A percentile compares a stretch with the other conserved stretches of the same genome.
Conservation (phyloP, 805 yeast species). For the Candida maesae region DNA sequence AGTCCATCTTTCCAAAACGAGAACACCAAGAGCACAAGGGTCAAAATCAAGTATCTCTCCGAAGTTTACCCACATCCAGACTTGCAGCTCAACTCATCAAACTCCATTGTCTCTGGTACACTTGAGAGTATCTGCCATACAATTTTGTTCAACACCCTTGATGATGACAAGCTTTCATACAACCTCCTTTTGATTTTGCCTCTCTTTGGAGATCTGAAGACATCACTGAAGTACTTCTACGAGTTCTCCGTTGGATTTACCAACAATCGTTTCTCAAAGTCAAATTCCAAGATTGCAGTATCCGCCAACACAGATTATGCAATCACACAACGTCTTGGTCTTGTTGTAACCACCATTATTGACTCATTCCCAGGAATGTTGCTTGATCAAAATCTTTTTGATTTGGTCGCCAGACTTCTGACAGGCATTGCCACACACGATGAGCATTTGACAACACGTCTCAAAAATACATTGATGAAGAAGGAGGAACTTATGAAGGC, state of each 20-base stretch:
- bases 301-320: conserved; percentile 33
- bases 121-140: conserved; percentile 77
- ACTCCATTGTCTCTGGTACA: conserved; percentile 50
- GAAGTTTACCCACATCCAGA: conserved; percentile 61
- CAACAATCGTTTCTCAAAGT: conserved; percentile 6
- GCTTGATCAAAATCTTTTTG: conserved; percentile 57
- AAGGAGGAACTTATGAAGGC: conserved; percentile 45
- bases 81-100: conserved; percentile 44
- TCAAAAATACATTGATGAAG: conserved; percentile 49
- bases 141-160: conserved; percentile 50
- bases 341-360: conserved; percentile 52
- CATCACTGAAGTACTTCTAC: conserved; percentile 41
- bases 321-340: conserved; percentile 47
- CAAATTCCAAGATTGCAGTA: conserved; percentile 24
- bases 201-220: conserved; percentile 44
- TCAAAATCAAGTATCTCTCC: conserved; percentile 33
- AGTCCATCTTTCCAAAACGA: not conserved
- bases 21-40: conserved; percentile 8
- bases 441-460: conserved; percentile 42
- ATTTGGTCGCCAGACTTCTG: conserved; percentile 51
- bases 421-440: conserved; percentile 46
- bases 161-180: conserved; percentile 35
- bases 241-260: conserved; percentile 31
- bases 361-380: conserved; percentile 66
- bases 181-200: conserved; percentile 54